A percentile compares a stretch with the other conserved stretches of the same genome.
These are phyloP conservation scores for Baeospora myosura DNA, from an alignment of 1,284 basidiomycete genomes.

Conservation along the genomic window DNA sequence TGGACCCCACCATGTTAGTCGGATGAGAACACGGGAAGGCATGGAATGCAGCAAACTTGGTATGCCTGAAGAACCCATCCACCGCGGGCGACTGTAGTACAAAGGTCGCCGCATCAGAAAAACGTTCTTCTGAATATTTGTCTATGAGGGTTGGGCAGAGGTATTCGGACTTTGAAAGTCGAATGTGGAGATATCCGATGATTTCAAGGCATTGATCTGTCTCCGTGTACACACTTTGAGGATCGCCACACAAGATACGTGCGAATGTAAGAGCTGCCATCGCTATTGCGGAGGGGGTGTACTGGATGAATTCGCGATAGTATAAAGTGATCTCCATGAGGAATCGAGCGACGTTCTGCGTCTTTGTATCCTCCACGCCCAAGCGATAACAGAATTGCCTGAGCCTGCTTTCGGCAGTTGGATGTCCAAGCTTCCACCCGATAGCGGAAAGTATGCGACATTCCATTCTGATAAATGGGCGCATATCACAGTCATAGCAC, in stretches of 20 bases:
- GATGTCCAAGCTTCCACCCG: slow-evolving; percentile 95
- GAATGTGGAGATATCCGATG: slow-evolving; percentile 79
- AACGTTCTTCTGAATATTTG: slow-evolving; percentile 95
- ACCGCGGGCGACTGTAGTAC: slow-evolving; percentile 92
- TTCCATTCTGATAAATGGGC: slow-evolving; percentile 97
- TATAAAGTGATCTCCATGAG: slow-evolving; percentile 98
- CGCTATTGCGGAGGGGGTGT: slow-evolving; percentile 82
- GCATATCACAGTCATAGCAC: no score
- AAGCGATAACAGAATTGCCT: slow-evolving; percentile 70
- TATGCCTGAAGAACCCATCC: no score
- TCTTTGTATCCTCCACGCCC: slow-evolving; percentile 75
- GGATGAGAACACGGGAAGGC: no score
- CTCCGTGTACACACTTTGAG: slow-evolving; percentile 72
- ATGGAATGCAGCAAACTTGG: no score
- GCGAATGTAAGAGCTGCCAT: slow-evolving; percentile 84
- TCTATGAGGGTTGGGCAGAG: slow-evolving; percentile 92
- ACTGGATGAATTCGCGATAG: slow-evolving; percentile 90
- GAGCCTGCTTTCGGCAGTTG: slow-evolving; percentile 96
- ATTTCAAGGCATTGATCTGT: slow-evolving; percentile 71
- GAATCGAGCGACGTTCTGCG: slow-evolving; percentile 93
- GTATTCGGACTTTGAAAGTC: slow-evolving; percentile 78
- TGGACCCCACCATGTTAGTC: no score
- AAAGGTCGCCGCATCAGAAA: slow-evolving; percentile 87
- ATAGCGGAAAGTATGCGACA: slow-evolving; percentile 95
- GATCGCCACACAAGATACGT: slow-evolving; percentile 77